Evolutionary conservation across 768 basidiomycete genomes (phyloP).

Genomic region (Pleurotus tuoliensis): DNA sequence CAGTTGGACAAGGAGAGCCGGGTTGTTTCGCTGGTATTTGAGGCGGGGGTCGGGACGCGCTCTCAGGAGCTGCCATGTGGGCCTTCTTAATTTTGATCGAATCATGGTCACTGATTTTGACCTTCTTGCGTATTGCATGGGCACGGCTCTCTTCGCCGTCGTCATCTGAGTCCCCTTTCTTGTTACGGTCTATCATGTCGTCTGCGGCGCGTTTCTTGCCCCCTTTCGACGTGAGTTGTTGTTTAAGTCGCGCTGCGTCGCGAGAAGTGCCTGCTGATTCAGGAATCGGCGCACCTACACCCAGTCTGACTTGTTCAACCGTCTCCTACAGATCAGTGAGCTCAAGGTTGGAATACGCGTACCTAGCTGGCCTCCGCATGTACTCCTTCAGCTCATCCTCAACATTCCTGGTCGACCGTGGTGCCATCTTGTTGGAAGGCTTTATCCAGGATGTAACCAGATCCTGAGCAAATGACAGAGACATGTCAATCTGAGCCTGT

Average conservation of each 20-base stretch:
- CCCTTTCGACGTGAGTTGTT: constrained; percentile 44
- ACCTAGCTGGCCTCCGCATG: constrained; percentile 72
- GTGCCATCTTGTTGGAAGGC: constrained; percentile 39
- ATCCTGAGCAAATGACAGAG: constrained; percentile 72
- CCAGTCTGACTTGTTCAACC: constrained; percentile 43
- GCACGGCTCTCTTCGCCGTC: constrained; percentile 61
- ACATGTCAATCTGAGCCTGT: constrained; percentile 80
- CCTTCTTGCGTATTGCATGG: constrained; percentile 55
- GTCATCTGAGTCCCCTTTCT: constrained; percentile 23
- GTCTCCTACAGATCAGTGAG: constrained; percentile 10
- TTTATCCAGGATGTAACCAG: constrained; percentile 78
- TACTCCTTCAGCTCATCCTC: constrained; percentile 63
- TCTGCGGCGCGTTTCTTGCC: constrained; percentile 44
- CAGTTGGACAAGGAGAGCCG: too few relatives aligned
- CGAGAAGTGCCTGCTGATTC: constrained; percentile 39
- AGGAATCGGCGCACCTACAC: constrained; percentile 67
- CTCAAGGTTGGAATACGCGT: constrained; percentile 16
- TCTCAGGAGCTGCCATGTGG: background rate
- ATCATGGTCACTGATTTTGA: constrained; percentile 23
- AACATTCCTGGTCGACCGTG: constrained; percentile 31
- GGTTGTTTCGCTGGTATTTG: too few relatives aligned
- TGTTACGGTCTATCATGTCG: constrained; percentile 28
- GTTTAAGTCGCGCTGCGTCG: constrained; percentile 61
- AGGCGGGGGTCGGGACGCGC: too few relatives aligned
- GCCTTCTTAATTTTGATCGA: too few relatives aligned